These are phyloP conservation scores for Cicer bijugum DNA, from an alignment of 306 rosid species.

Conservation along the genomic window DNA sequence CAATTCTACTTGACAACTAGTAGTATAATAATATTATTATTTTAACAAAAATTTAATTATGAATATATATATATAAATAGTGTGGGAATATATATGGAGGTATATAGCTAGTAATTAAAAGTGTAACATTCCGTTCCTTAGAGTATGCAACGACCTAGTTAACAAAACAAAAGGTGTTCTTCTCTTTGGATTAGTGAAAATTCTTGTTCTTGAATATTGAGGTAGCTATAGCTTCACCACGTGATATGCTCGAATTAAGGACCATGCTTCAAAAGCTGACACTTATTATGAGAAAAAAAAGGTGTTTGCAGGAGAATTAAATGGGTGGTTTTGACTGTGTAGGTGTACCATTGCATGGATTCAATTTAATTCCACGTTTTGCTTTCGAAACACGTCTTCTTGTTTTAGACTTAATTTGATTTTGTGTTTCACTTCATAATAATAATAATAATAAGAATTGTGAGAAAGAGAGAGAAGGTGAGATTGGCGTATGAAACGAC, in stretches of 20 bases:
- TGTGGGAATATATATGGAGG: conserved; percentile 33
- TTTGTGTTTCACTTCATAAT: not conserved
- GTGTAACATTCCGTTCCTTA: conserved; percentile 56
- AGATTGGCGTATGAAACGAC: conserved; percentile 44
- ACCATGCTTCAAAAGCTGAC: conserved; percentile 64
- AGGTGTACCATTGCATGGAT: conserved; percentile 37
- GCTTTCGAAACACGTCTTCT: conserved; percentile 52
- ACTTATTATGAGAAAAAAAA: conserved; percentile 35
- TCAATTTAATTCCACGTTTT: conserved; percentile 31
- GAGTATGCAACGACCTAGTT: conserved; percentile 37
- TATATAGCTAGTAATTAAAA: conserved; percentile 26
- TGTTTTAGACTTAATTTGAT: not conserved
- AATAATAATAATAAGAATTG: not conserved
- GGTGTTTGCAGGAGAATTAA: conserved; percentile 51
- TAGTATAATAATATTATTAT: conserved; percentile 6
- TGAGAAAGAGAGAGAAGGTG: conserved; percentile 42
- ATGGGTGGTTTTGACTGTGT: conserved; percentile 49
- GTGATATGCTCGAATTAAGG: conserved; percentile 45
- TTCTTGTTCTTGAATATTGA: conserved; percentile 14
- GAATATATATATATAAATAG: conserved; percentile 41
- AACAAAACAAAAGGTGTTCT: not conserved
- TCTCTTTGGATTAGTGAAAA: conserved; percentile 38
- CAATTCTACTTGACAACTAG: conserved; percentile 45
- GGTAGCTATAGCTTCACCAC: conserved; percentile 38
- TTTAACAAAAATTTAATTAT: conserved; percentile 47